Evolutionary conservation across 2,329 filamentous ascomycete species (phyloP), one percentile per base, ranked within the genome.

Genomic region (Scolecobasidium constrictum): DNA sequence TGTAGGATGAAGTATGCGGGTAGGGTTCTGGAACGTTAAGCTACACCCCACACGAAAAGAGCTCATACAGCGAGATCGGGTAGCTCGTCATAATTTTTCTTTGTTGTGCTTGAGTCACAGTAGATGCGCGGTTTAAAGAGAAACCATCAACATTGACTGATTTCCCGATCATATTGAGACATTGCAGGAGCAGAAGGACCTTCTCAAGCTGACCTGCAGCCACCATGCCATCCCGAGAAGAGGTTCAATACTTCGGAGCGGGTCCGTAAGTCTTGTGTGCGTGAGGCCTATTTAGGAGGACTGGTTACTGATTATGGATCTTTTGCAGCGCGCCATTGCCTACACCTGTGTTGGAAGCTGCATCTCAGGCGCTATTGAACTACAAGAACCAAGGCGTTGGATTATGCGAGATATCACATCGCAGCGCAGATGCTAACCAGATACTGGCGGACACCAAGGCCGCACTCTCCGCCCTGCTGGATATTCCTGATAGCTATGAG

Each of bases 371-470:
- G 2, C 78, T 96, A 4, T 63, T 94, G 50, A 83, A 95, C 69
- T 94, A 78, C 68, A 70, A 90, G 37, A 71, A 76, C 59, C 85
- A 78, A 31, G 90, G 90, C 45, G 72, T 95, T 43, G 87, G 87
- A 41, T 74, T 95, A 35, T 86, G 84, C 49, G 90, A 96, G 64
- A 86, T 93, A 60, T 90, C 83, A 7, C 90, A 96, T 62, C 84
- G 90, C 50, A 93, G 85, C 12, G 71, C 76, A 47, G 74, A 84
- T 35, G 90, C 90, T 19, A 75, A 77, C 49, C 75, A 79, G 48
- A 86, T 96, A 54, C 75, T 96, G 51, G 79, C 83, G 48, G 73
- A 84, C 49, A 75, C 86, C 48, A 92, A 93, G 61, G 73, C 77
- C 23, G 78, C 83, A 48, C 73, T 96, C 9, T 72, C 74, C 26